These are phyloP conservation scores for Trichoderma sp. DNA, from an alignment of 2,329 filamentous ascomycete species.

Conservation along the genomic window DNA sequence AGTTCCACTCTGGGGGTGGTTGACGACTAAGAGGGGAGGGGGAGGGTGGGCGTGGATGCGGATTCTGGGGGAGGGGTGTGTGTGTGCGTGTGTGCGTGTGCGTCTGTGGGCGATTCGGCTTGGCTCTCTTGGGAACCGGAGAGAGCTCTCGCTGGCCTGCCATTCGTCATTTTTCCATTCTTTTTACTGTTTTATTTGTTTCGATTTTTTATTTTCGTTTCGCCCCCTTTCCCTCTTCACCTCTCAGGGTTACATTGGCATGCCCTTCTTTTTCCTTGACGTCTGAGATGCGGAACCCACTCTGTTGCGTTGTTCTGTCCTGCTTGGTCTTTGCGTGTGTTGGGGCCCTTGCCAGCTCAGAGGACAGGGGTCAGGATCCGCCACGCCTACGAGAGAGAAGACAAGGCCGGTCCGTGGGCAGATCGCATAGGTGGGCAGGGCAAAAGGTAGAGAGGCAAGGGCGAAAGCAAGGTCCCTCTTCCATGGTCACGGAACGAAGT, in stretches of 20 bases:
- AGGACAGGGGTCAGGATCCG: slow-evolving; percentile 14
- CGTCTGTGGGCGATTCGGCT: slow-evolving; percentile 6
- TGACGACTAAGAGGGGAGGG: neutral
- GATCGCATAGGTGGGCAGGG: slow-evolving; percentile 13
- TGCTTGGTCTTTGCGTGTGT: slow-evolving; percentile 19
- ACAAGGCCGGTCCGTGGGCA: slow-evolving; percentile 20
- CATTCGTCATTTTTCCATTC: neutral
- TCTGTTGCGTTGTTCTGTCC: slow-evolving; percentile 14
- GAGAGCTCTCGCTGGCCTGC: slow-evolving; percentile 16
- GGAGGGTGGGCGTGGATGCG: slow-evolving; percentile 5
- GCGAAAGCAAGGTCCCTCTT: neutral
- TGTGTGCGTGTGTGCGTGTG: neutral
- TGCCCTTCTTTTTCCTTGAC: neutral
- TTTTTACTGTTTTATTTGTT: too few relatives aligned
- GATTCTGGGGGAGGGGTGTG: slow-evolving; percentile 10
- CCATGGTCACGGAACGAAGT: slow-evolving; percentile 12
- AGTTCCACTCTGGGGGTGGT: neutral
- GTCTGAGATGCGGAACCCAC: slow-evolving; percentile 1
- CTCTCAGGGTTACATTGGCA: neutral
- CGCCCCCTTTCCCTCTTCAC: too few relatives aligned
- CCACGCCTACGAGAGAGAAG: neutral
- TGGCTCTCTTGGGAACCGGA: neutral
- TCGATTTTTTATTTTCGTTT: too few relatives aligned
- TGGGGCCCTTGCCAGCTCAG: slow-evolving; percentile 28
- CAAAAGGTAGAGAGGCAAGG: too few relatives aligned